phyloP scores from a whole-genome alignment of 495 filamentous ascomycete genomes.

The Entonaema liquescens region DNA sequence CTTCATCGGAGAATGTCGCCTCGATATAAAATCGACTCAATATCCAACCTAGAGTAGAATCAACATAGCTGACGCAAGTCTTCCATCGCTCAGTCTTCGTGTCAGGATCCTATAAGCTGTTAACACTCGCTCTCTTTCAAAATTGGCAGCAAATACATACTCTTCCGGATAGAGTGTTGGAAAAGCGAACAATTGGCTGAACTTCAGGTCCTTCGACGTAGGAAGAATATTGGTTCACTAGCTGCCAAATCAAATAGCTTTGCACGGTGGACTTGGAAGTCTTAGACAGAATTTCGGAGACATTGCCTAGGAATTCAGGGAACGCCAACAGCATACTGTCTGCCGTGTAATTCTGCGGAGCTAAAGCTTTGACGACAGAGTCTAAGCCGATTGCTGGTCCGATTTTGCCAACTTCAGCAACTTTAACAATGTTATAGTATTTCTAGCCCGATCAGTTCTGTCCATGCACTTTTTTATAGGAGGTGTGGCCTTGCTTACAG shows the following conservation, averaged over 20 bases:
- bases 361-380: conserved; percentile 61
- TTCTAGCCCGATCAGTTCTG: conserved; percentile 39
- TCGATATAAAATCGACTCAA: conserved; percentile 74
- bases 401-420: conserved; percentile 61
- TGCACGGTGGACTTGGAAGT: conserved; percentile 48
- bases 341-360: conserved; percentile 59
- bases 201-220: conserved; percentile 67
- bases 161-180: conserved; percentile 52
- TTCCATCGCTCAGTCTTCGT: conserved; percentile 73
- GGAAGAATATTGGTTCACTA: conserved; percentile 47
- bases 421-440: conserved; percentile 43
- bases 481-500: conserved; percentile 33
- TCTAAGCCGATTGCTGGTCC: conserved; percentile 65
- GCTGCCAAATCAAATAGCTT: conserved; percentile 49
- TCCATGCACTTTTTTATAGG: not conserved
- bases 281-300: conserved; percentile 45
- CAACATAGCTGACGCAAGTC: conserved; percentile 67
- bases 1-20: conserved; percentile 68
- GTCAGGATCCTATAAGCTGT: conserved; percentile 61
- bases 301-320: conserved; percentile 47
- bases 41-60: conserved; percentile 64
- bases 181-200: conserved; percentile 66
- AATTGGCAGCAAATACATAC: conserved; percentile 23
- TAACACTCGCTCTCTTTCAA: not conserved
- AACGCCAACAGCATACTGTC: conserved; percentile 62